Percentiles rank a stretch among this genome's conserved stretches.
phyloP scores from a whole-genome alignment of 75 land plant species.

The Picea glauca region DNA sequence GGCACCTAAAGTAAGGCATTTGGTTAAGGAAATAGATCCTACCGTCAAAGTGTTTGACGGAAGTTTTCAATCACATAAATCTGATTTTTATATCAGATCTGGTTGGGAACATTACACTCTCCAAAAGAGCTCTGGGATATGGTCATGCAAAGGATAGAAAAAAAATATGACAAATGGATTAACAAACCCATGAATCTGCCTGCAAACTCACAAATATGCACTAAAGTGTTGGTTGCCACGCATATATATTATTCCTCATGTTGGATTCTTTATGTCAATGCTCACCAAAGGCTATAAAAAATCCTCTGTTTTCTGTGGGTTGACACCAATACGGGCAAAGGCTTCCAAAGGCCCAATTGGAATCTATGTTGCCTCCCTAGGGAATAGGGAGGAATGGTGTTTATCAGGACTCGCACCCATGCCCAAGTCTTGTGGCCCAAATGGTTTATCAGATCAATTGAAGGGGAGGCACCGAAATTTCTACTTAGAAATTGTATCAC shows the following conservation, averaged over 20 bases:
- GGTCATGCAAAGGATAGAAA: too few species aligned
- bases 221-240: background rate
- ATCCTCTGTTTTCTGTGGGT: background rate
- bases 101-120: too few species aligned
- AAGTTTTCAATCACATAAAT: too few species aligned
- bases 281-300: background rate
- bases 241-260: background rate
- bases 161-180: background rate
- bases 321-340: background rate
- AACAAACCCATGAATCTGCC: background rate
- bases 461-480: background rate
- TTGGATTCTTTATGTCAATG: background rate
- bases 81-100: too few species aligned
- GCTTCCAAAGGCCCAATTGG: background rate
- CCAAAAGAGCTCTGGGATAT: background rate
- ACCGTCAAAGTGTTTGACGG: too few species aligned
- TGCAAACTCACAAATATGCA: background rate
- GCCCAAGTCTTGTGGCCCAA: background rate
- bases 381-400: background rate
- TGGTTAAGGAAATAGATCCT: too few species aligned
- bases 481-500: background rate
- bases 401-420: background rate
- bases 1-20: too few species aligned
- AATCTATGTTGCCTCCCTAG: background rate
- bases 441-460: background rate